Conservation (phyloP, 164 flowering plant species). For the Vitis labrusca region DNA sequence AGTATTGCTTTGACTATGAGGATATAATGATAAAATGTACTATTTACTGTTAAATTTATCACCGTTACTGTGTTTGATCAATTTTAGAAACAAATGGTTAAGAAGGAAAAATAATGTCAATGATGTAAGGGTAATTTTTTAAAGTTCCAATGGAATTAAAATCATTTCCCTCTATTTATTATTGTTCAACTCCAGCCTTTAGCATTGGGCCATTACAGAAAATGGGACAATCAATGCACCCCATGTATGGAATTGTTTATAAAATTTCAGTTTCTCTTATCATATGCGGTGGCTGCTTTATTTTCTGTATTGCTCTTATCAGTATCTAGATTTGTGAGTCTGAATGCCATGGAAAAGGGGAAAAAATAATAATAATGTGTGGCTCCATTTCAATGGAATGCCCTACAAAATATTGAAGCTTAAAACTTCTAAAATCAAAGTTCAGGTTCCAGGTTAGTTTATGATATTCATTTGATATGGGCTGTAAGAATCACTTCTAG, state of each 20-base stretch:
- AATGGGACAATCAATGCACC: neutral
- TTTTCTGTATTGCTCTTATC: neutral
- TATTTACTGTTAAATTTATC: too few species aligned
- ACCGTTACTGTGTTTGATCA: too few species aligned
- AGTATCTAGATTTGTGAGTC: neutral
- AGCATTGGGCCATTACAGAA: neutral
- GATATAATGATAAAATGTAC: too few species aligned
- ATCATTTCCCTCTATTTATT: neutral
- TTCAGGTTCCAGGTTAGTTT: neutral
- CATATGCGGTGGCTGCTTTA: too few species aligned
- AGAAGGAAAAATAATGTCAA: too few species aligned
- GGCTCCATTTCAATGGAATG: neutral
- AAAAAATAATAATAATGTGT: neutral
- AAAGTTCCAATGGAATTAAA: neutral
- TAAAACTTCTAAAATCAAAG: neutral
- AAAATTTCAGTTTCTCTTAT: neutral
- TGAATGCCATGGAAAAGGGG: neutral
- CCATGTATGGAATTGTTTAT: neutral
- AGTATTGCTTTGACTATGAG: too few species aligned
- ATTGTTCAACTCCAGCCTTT: neutral
- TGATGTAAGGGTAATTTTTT: neutral
- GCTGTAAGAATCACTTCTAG: neutral
- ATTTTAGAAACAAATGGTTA: too few species aligned
- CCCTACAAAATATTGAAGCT: neutral
- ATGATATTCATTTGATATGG: neutral